Base-by-base conservation (phyloP, 495 filamentous ascomycete genomes). In the Lineolata rhizophorae region DNA sequence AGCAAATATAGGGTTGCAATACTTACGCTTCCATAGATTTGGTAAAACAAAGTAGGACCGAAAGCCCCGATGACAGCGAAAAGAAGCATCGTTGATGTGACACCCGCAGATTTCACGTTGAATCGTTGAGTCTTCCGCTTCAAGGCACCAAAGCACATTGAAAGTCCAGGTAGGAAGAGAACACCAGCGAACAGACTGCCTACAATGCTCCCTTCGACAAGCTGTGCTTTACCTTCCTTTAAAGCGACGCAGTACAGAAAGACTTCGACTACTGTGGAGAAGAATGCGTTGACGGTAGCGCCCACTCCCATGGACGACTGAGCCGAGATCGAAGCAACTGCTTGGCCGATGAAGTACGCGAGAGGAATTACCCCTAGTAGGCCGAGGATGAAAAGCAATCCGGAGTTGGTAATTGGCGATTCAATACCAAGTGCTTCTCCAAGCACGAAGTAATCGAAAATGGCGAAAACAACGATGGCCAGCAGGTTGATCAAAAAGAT, bases 301-400 rank as follows among this genome's bases (percentile, higher is more conserved):
- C 87, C 87, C 19, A 99, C 62, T n/a, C 87, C 87, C 87, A 99
- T 99, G n/a, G 82, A 90, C 12, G 82, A 93, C 47, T 99, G 87
- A 5, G 87, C 87, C 11, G 87, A 95, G 42, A 99, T 95, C 20
- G 87, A 95, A n/a, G 87, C 87, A 26, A 99, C 87, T 31, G 87
- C 87, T 53, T 99, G 87, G 5, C 87, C 87, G 51, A 99, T 99
- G 57, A 95, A 99, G 53, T 99, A 95, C 18, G 87, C 87, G n/a
- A 99, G 53, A 14, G 87, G 87, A 29, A 95, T 92, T 49, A 95
- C 84, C 27, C 85, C 94, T 38, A 83, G 64, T 9, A 99, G 59
- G 14, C 79, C 76, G 2, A 81, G 60, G 3, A 70, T 64, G 53
- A 99, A 99, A 24, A 99, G 61, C 32, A 93, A 69, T 13, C 75